These are phyloP conservation scores for Botrytis elliptica DNA, from an alignment of 2,329 filamentous ascomycete genomes.

Conservation along the genomic window DNA sequence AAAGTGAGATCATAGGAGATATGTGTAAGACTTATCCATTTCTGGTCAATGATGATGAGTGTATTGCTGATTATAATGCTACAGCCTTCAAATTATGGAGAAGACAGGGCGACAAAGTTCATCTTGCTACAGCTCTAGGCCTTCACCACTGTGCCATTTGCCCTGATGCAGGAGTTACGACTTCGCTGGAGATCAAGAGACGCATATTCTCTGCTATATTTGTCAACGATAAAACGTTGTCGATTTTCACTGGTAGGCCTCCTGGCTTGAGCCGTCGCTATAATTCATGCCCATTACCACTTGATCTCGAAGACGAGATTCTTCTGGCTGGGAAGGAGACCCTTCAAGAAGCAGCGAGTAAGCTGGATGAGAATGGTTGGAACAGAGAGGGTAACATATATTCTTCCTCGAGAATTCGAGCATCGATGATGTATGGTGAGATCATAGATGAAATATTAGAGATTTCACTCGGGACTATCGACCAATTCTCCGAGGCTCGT, in stretches of 20 bases:
- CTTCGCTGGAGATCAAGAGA: not conserved
- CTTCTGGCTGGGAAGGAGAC: conserved; percentile 45
- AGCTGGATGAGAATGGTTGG: conserved; percentile 53
- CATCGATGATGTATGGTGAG: conserved; percentile 47
- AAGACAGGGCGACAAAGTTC: conserved; percentile 42
- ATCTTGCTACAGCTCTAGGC: conserved; percentile 26
- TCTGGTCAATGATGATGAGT: not conserved
- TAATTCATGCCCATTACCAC: conserved; percentile 51
- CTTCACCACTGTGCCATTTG: not conserved
- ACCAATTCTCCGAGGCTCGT: conserved; percentile 6
- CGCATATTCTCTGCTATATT: not conserved
- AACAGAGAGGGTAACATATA: conserved; percentile 47
- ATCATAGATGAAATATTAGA: conserved; percentile 60
- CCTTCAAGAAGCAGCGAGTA: conserved; percentile 42
- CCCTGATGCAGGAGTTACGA: not conserved
- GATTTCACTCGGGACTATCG: conserved; percentile 44
- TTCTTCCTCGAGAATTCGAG: conserved; percentile 47
- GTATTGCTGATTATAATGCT: not conserved
- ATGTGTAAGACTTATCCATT: conserved; percentile 19
- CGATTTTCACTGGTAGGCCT: not conserved
- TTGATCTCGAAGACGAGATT: conserved; percentile 54
- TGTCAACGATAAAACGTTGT: not conserved
- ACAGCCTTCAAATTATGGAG: conserved; percentile 41
- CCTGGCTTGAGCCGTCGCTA: conserved; percentile 40
- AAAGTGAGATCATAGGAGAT: conserved; percentile 44